Evolutionary conservation across 345 rosid species (phyloP).

Genomic region (Eutrema yunnanense): DNA sequence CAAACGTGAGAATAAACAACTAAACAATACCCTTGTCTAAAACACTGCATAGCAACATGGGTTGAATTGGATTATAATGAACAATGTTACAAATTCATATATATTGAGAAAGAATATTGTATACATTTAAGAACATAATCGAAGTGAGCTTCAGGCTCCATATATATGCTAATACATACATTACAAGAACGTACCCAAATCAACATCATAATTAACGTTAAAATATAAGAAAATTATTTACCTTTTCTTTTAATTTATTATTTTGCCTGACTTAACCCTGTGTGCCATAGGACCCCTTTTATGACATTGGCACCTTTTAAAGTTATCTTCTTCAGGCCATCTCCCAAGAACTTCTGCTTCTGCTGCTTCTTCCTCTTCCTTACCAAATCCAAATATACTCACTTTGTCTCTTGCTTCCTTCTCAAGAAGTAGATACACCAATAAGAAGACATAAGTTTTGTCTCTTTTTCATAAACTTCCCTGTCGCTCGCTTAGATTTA

Average conservation of each 20-base stretch:
- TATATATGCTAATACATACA: conserved; percentile 6
- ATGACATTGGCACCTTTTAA: conserved; percentile 18
- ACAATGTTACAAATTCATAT: neutral
- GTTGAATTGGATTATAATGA: neutral
- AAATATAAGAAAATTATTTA: neutral
- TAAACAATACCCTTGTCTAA: neutral
- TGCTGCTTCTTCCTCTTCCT: conserved; percentile 20
- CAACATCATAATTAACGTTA: conserved; percentile 4
- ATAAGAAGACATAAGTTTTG: conserved; percentile 19
- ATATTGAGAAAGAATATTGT: conserved; percentile 13
- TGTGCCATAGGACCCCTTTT: conserved; percentile 28
- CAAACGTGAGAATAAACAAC: neutral
- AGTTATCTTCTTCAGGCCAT: conserved; percentile 29
- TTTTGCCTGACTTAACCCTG: conserved; percentile 36
- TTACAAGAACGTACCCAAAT: neutral
- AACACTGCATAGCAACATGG: neutral
- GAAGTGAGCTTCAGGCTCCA: neutral
- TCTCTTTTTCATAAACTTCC: neutral
- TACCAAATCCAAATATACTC: conserved; percentile 5
- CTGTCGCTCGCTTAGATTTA: neutral
- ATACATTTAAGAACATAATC: conserved; percentile 9
- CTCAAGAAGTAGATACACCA: conserved; percentile 19
- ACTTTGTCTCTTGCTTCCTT: conserved; percentile 13
- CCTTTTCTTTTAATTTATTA: conserved; percentile 1
- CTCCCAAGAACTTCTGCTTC: conserved; percentile 13